These are phyloP conservation scores for Sporothrix brasiliensis DNA, from an alignment of 2,329 filamentous ascomycete genomes.

Conservation along the genomic window DNA sequence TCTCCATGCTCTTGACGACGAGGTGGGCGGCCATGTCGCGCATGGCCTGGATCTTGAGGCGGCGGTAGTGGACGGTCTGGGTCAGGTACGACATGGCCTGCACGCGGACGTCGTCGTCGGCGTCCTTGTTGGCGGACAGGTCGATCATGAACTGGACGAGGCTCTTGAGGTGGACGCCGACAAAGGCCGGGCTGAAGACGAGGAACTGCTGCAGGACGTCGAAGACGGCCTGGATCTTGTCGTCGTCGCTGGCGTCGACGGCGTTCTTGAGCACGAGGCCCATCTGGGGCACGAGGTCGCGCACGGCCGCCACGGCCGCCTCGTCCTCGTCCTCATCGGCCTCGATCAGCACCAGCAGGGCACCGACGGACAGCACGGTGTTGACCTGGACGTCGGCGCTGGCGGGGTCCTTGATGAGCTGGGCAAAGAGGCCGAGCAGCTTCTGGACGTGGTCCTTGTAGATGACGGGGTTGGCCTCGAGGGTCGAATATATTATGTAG, in stretches of 20 bases:
- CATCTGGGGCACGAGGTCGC: slow-evolving; percentile 81
- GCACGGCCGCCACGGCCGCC: slow-evolving; percentile 71
- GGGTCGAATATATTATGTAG: slow-evolving; percentile 88
- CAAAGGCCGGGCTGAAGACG: slow-evolving; percentile 81
- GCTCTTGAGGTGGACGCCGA: slow-evolving; percentile 85
- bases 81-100: slow-evolving; percentile 94
- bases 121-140: slow-evolving; percentile 72
- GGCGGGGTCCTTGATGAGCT: slow-evolving; percentile 86
- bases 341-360: slow-evolving; percentile 83
- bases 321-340: slow-evolving; percentile 85
- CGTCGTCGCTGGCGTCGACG: slow-evolving; percentile 79
- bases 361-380: slow-evolving; percentile 86
- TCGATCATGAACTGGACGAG: slow-evolving; percentile 93
- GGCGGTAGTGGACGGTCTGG: slow-evolving; percentile 87
- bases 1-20: slow-evolving; percentile 83
- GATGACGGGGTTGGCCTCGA: slow-evolving; percentile 83
- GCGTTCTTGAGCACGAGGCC: slow-evolving; percentile 85
- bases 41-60: slow-evolving; percentile 92
- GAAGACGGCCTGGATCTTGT: slow-evolving; percentile 85
- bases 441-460: slow-evolving; percentile 80
- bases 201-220: slow-evolving; percentile 97
- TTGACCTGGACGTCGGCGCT: slow-evolving; percentile 93
- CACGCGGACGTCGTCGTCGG: slow-evolving; percentile 81
- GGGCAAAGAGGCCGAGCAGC: slow-evolving; percentile 80
- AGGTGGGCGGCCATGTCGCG: slow-evolving; percentile 81